phyloP scores from a whole-genome alignment of 2,329 filamentous ascomycete species.

The Fusarium robinianum region DNA sequence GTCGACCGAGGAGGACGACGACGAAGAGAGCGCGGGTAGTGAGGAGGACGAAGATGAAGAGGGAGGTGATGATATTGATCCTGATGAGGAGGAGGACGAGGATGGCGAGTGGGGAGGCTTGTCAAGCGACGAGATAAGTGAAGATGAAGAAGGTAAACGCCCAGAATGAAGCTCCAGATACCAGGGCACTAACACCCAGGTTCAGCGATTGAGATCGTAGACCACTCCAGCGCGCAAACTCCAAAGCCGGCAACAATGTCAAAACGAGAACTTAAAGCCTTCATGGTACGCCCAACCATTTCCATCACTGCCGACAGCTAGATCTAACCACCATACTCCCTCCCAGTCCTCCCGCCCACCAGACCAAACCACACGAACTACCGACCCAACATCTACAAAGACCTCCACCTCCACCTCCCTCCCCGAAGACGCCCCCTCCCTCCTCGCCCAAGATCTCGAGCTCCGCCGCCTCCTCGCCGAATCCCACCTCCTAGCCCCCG shows the following conservation, averaged over 20 bases:
- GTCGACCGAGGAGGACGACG: slow-evolving; percentile 34
- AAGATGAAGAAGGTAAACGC: slow-evolving; percentile 29
- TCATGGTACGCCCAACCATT: slow-evolving; percentile 62
- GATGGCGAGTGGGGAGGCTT: slow-evolving; percentile 39
- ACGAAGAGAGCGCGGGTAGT: slow-evolving; percentile 38
- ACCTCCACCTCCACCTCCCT: slow-evolving; percentile 41
- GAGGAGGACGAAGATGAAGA: slow-evolving; percentile 44
- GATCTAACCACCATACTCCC: slow-evolving; percentile 9
- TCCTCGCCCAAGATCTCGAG: slow-evolving; percentile 89
- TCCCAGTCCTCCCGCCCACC: slow-evolving; percentile 55
- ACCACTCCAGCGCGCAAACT: slow-evolving; percentile 54
- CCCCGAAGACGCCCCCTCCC: slow-evolving; percentile 64
- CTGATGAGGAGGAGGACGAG: slow-evolving; percentile 11
- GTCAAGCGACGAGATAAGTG: slow-evolving; percentile 31
- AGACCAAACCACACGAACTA: slow-evolving; percentile 37
- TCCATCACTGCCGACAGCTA: too few relatives aligned
- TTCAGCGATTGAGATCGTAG: slow-evolving; percentile 61
- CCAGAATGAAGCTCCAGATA: neutral
- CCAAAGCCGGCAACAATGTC: slow-evolving; percentile 54
- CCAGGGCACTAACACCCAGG: neutral
- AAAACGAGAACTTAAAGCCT: slow-evolving; percentile 74
- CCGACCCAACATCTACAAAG: slow-evolving; percentile 26
- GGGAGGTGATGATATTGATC: slow-evolving; percentile 26
- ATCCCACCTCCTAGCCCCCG: slow-evolving; percentile 75
- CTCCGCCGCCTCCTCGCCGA: slow-evolving; percentile 89